Evolutionary conservation across 192 early-diverging fungal species (phyloP), one percentile per base, ranked within the genome.

Genomic region (Bifiguratus adelaidae): DNA sequence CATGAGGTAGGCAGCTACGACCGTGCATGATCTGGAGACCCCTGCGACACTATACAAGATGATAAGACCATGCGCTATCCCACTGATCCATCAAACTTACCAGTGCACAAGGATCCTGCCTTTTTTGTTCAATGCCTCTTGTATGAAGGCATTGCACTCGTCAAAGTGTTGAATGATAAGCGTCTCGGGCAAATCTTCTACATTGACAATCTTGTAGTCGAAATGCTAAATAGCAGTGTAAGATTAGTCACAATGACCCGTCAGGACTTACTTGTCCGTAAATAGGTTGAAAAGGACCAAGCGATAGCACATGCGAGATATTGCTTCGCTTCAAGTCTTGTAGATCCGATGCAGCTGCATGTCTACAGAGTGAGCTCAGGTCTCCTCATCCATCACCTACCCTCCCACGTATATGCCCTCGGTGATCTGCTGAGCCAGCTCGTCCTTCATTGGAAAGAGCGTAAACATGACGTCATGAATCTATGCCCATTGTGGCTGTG

Each of bases 161-260:
- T 78, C 66, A 45, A 88, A 86, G 48, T 83, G 65, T 55, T 84
- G 71, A 51, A 86, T 73, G 4, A 88, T 65, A 57, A 85, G 81
- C 41, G 74, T 71, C 34, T 70, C 68, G 1, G 70, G 64, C 36
- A 75, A 44, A 52, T 88, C 85, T 20, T 77, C 67, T 27, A 87
- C 30, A n/a, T 44, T 19, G 28, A 51, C 41, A n/a, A 41, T 41
- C 38, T 51, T 26, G 13, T 25, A 51, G 35, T 21, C 25, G 28
- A 51, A 47, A 27, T 30, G 29, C 29, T 30, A 3, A 24, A 2
- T 7, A 13, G 36, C 22, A 7, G 21, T n/a, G 11, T 9, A 8
- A 13, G 23, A 29, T 20, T 11, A 12, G 21, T 9, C 9, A 21
- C 3, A 16, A 15, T n/a, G 7, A 53, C 37, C 57, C 42, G 15